Conservation (phyloP, 2,329 filamentous ascomycete genomes). For the Colletotrichum sp. region DNA sequence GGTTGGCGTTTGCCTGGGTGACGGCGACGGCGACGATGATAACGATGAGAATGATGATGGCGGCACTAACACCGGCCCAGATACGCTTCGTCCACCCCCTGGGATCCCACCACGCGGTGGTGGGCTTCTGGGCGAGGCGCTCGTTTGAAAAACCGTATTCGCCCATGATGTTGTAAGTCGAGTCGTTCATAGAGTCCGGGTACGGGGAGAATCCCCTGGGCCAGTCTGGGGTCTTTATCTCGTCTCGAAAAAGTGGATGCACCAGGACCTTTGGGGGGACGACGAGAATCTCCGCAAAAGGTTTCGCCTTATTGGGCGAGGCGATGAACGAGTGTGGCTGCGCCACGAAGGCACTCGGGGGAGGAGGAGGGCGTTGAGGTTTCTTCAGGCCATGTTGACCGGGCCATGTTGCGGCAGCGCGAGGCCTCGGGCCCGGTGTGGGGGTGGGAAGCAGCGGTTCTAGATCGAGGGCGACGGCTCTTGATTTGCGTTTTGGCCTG, state of each 20-base stretch:
- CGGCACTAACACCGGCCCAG: conserved; percentile 48
- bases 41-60: conserved; percentile 49
- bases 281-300: conserved; percentile 14
- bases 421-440: neutral
- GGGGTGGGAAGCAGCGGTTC: conserved; percentile 13
- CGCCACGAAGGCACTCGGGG: conserved; percentile 11
- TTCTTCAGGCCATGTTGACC: neutral
- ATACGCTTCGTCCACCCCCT: conserved; percentile 57
- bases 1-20: conserved; percentile 39
- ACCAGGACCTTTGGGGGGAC: conserved; percentile 17
- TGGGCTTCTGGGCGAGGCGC: neutral
- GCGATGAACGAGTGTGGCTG: conserved; percentile 8
- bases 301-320: neutral
- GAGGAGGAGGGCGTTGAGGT: neutral
- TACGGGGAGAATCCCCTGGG: conserved; percentile 10
- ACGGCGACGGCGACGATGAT: conserved; percentile 53
- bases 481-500: conserved; percentile 6
- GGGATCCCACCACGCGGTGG: conserved; percentile 44
- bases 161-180: conserved; percentile 10
- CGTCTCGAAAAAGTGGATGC: conserved; percentile 18
- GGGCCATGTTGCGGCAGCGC: conserved; percentile 16
- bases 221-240: conserved; percentile 19
- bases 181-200: conserved; percentile 6
- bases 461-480: conserved; percentile 1
- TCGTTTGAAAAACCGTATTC: conserved; percentile 3